Evolutionary conservation across 805 yeast genomes (phyloP), one percentile per base, ranked within the genome.

Genomic region (Starmerella stellata): DNA sequence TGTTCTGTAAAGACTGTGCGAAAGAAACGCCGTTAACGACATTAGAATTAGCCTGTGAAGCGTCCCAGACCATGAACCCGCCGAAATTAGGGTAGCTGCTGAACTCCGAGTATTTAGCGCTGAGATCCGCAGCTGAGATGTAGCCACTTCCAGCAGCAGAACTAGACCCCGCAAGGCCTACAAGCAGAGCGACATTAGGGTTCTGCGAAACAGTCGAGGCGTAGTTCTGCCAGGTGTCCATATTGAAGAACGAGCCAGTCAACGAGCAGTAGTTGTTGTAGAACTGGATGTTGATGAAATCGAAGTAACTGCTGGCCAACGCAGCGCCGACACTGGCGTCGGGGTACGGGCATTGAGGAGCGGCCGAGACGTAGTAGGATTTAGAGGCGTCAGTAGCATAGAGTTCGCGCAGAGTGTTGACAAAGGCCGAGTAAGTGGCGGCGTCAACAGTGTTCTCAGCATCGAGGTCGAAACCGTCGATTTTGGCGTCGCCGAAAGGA

Each of bases 331-430:
- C 55, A 33, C 58, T 67, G 35, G 70, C 75, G 61, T 83, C 95
- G 16, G 94, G 93, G 56, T 74, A 78, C 20, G 73, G 76, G 62
- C 95, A 85, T 62, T 82, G 94, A 17, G 95, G 95, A 45, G 95
- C 87, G 47, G 93, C 93, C 38, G 92, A 73, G 34, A 82, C 61
- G 55, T 75, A 79, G 61, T 74, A 79, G 21, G 59, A 50, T 58
- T 74, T 78, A 34, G 77, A 64, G 25, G 74, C 61, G 21, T 59
- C 63, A 30, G 63, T 59, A 35, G 60, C 61, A 41, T 57, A 66
- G 37, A 55, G 55, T 3, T 43, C 40, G 47, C 70, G 62, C 44
- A 74, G 51, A 48, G 66, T 63, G 31, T 57, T 62, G 13, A 72
- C 78, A 38, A 77, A 56, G 14, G 75, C 69, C 28, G 72, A 69